Base-by-base conservation (phyloP, 208 protist genomes). In the Leishmania gerbilli region DNA sequence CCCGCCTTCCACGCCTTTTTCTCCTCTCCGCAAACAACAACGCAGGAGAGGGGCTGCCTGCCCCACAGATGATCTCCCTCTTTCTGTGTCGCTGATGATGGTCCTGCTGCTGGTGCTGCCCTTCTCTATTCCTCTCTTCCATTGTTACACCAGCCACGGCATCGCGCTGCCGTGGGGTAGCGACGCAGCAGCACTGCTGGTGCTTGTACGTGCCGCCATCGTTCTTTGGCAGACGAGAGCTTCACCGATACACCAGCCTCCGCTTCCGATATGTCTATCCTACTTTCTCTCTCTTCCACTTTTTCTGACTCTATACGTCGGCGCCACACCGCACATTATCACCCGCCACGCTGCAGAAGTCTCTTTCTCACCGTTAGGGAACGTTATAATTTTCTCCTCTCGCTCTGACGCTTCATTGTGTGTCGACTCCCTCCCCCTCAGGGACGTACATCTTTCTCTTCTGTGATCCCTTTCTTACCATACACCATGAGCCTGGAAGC, bases 401-500 rank as follows among this genome's bases (percentile, higher is more conserved):
- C 5, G 11, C 6, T 74, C 34, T 53, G 42, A 27, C 45, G 17
- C 45, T 27, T 47, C 2, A 27, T 74, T 15, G 69, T 53, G 69
- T 71, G 65, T 71, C 27, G 37, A 4, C 40, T 45, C 40, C 27
- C 27, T 53, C 62, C 62, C 40, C 15, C 3, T 34, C 42, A 53
- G 45, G 69, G 42, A 37, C 40, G 69, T 76, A 21, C 45, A 40
- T 45, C 19, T 60, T 2, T 83, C 51, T 71, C 79, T 77, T 45
- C 69, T 77, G 31, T n/a, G 42, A 4, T 51, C 24, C 7, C 65
- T 67, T 56, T 60, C 27, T 17, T 62, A n/a, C 72, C 47, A 7
- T 40, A 15, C 79, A 24, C 31, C 45, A 76, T 84, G 56, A 86
- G 40, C 74, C 95, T 96, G 88, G 93, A 96, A 62, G 95, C 90